A percentile compares a stretch with the other conserved stretches of the same genome.
Conservation (phyloP, 1,139 yeast genomes). For the Scheffersomyces insectosa region DNA sequence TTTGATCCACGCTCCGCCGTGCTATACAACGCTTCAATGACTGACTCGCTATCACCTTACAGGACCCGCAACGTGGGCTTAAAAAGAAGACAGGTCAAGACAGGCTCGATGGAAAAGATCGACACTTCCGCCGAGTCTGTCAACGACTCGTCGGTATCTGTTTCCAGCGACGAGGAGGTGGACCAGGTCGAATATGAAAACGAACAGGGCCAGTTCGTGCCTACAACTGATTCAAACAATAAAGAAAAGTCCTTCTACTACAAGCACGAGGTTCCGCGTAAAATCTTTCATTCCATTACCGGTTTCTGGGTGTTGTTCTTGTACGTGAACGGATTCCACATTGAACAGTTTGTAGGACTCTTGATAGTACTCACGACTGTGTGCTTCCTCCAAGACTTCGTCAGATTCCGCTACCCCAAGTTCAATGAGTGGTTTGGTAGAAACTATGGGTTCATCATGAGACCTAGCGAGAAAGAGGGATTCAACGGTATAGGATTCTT, state of each 20-base stretch:
- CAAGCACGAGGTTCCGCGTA: constrained; percentile 21
- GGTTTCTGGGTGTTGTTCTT: constrained; percentile 18
- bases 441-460: constrained; percentile 15
- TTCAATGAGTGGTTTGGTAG: constrained; percentile 13
- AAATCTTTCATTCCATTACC: constrained; percentile 18
- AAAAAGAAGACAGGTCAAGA: neutral
- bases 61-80: too few species aligned
- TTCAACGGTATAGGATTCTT: constrained; percentile 22
- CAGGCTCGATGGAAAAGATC: neutral
- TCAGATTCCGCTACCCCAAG: constrained; percentile 12
- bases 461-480: constrained; percentile 13
- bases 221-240: neutral
- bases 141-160: neutral
- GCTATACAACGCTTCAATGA: too few species aligned
- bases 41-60: too few species aligned
- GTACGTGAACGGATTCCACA: constrained; percentile 14
- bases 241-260: neutral
- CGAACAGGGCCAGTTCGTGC: too few species aligned
- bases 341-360: constrained; percentile 11
- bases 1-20: too few species aligned
- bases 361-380: constrained; percentile 11
- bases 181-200: neutral
- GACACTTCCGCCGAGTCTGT: neutral
- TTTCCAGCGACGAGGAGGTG: neutral
- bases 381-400: constrained; percentile 12